Percentiles rank a stretch among this genome's conserved stretches.
Evolutionary conservation across 768 basidiomycete genomes (phyloP).

Genomic region (Brasilioporus rufonigricans): DNA sequence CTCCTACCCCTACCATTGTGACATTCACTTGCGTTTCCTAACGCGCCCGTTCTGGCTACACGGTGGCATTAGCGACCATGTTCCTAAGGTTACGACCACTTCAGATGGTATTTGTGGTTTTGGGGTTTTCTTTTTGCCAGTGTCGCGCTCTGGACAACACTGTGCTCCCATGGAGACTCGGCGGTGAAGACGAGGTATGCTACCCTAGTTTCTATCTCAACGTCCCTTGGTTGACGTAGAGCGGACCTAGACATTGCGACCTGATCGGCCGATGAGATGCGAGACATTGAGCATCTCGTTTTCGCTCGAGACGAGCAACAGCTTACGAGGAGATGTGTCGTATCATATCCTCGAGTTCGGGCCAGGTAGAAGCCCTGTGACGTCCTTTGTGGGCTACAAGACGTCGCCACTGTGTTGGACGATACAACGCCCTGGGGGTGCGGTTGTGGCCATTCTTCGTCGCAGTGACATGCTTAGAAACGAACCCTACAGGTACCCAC

Average conservation of each 20-base stretch:
- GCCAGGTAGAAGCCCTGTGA: slow-evolving; percentile 34
- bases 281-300: slow-evolving; percentile 10
- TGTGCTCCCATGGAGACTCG: slow-evolving; percentile 2
- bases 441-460: slow-evolving; percentile 10
- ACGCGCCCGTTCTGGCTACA: not conserved
- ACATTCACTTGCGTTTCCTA: not conserved
- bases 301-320: not conserved
- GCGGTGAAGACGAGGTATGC: slow-evolving; percentile 5
- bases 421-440: slow-evolving; percentile 40
- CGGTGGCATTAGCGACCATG: slow-evolving; percentile 11
- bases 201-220: not conserved
- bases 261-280: slow-evolving; percentile 13
- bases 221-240: not conserved
- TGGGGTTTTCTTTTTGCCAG: not conserved
- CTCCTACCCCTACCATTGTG: not conserved
- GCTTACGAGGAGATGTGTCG: slow-evolving; percentile 20
- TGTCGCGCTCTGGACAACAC: slow-evolving; percentile 3
- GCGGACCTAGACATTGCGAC: not conserved
- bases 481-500: slow-evolving; percentile 34
- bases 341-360: slow-evolving; percentile 45
- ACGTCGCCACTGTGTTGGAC: slow-evolving; percentile 36
- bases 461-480: not conserved
- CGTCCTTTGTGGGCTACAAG: slow-evolving; percentile 35
- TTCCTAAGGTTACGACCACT: slow-evolving; percentile 3
- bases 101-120: not conserved